Conservation (phyloP, 2,329 filamentous ascomycete genomes). For the Fusarium phyllophilum region DNA sequence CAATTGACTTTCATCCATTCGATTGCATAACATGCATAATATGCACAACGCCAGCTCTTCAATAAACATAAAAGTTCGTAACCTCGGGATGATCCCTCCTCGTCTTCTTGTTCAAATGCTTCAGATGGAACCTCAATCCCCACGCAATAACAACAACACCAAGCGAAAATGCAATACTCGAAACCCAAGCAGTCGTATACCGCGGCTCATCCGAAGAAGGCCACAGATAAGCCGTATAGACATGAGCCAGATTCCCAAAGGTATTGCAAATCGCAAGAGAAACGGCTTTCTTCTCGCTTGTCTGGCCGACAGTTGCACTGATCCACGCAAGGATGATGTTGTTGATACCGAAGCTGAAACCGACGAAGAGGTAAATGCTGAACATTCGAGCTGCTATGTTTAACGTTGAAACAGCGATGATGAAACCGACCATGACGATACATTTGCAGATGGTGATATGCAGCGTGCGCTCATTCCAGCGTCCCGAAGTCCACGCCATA, state of each 20-base stretch:
- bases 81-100: constrained; percentile 18
- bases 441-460: constrained; percentile 46
- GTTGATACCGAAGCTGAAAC: constrained; percentile 54
- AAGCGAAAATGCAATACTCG: constrained; percentile 20
- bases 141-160: constrained; percentile 24
- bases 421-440: constrained; percentile 48
- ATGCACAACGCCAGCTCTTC: not conserved
- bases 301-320: constrained; percentile 52
- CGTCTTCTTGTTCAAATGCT: constrained; percentile 13
- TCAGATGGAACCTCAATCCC: constrained; percentile 3
- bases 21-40: not conserved
- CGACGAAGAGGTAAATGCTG: constrained; percentile 52
- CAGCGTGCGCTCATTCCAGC: constrained; percentile 51
- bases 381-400: constrained; percentile 33
- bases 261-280: constrained; percentile 31
- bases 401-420: constrained; percentile 40
- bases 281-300: constrained; percentile 56
- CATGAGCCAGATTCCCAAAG: constrained; percentile 26
- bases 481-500: constrained; percentile 50
- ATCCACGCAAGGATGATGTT: constrained; percentile 57
- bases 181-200: constrained; percentile 13
- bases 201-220: constrained; percentile 8
- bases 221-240: constrained; percentile 31
- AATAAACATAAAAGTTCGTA: constrained; percentile 28
- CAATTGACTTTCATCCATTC: accelerated